phyloP scores from a whole-genome alignment of 352 stramenopile genomes.

The Globisporangium heterothallicum region DNA sequence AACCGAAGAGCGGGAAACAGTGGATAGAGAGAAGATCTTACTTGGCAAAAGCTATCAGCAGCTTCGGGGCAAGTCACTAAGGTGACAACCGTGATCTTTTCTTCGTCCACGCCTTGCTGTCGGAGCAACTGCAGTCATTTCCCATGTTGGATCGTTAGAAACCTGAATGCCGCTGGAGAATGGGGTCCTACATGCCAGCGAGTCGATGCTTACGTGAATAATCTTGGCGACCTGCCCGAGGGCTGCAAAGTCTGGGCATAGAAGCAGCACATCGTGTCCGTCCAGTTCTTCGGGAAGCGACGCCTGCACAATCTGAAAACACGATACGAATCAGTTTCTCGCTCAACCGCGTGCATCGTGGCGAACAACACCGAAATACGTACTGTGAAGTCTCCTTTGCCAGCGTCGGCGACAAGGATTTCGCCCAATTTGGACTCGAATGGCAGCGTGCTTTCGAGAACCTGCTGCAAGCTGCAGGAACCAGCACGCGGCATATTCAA shows the following conservation, averaged over 20 bases:
- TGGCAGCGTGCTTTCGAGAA: slow-evolving; percentile 52
- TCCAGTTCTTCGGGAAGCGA: slow-evolving; percentile 60
- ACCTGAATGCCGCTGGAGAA: too few relatives aligned
- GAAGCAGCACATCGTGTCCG: slow-evolving; percentile 56
- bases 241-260: slow-evolving; percentile 59
- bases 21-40: slow-evolving; percentile 6
- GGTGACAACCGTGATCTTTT: slow-evolving; percentile 77
- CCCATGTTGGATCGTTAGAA: background rate
- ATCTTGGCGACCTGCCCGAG: slow-evolving; percentile 66
- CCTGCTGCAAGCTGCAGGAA: slow-evolving; percentile 32
- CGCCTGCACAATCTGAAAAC: slow-evolving; percentile 36
- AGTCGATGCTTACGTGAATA: slow-evolving; percentile 65
- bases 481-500: background rate
- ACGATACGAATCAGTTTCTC: background rate
- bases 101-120: slow-evolving; percentile 63
- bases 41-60: slow-evolving; percentile 77
- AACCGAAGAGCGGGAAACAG: background rate
- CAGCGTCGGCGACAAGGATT: slow-evolving; percentile 43
- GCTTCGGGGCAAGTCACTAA: slow-evolving; percentile 75
- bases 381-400: slow-evolving; percentile 45
- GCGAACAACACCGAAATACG: background rate
- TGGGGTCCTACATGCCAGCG: too few relatives aligned
- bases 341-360: background rate
- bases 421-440: slow-evolving; percentile 63
- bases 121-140: slow-evolving; percentile 40